phyloP scores from a whole-genome alignment of 257 asterid genomes.

The Henckelia pumila region DNA sequence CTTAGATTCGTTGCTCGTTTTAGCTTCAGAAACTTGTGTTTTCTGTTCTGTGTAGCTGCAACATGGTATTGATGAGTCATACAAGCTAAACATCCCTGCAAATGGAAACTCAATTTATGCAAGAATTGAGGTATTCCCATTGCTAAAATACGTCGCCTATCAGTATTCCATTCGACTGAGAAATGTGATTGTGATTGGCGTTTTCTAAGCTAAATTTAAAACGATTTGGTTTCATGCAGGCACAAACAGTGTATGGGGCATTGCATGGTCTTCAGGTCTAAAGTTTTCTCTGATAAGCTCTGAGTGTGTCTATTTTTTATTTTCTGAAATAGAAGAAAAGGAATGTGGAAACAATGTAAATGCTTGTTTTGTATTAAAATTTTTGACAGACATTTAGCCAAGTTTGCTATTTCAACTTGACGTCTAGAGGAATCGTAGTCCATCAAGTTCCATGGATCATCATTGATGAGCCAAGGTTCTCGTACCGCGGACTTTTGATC shows the following conservation, averaged over 20 bases:
- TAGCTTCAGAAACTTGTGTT: conserved; percentile 1
- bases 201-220: neutral
- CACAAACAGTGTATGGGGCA: conserved; percentile 87
- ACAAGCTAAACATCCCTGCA: conserved; percentile 53
- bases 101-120: conserved; percentile 54
- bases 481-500: conserved; percentile 86
- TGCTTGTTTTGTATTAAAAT: conserved; percentile 20
- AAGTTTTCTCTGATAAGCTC: conserved; percentile 16
- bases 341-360: conserved; percentile 9
- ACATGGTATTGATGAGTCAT: conserved; percentile 72
- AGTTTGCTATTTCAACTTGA: conserved; percentile 57
- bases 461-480: conserved; percentile 78
- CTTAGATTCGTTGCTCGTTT: neutral
- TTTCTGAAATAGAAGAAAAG: neutral
- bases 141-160: neutral
- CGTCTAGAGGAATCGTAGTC: conserved; percentile 54
- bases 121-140: conserved; percentile 48
- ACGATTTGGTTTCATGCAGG: conserved; percentile 50
- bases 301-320: neutral
- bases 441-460: conserved; percentile 84
- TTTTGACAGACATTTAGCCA: conserved; percentile 88
- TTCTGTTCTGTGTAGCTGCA: conserved; percentile 60
- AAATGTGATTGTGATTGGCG: neutral
- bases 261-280: conserved; percentile 86
- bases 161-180: neutral